phyloP scores from a whole-genome alignment of 768 basidiomycete species.

The Phaeolepiota aurea region DNA sequence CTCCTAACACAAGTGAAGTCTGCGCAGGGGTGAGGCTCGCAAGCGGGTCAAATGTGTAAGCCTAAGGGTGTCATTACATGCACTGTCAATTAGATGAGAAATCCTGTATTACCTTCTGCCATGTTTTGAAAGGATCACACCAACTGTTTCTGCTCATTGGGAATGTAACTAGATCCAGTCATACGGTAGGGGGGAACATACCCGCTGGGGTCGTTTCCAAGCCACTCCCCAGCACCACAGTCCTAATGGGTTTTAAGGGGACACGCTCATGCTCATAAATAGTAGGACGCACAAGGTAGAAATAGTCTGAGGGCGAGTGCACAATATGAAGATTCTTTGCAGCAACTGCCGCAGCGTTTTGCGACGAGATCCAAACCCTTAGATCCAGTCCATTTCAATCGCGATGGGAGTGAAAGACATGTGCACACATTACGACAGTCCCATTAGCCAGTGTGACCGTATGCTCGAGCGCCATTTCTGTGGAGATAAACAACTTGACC shows the following conservation, averaged over 20 bases:
- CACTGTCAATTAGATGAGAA: too few relatives aligned
- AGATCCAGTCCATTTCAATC: neutral
- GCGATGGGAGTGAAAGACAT: neutral
- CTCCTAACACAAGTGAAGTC: conserved; percentile 56
- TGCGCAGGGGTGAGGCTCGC: conserved; percentile 42
- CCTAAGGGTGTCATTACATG: conserved; percentile 17
- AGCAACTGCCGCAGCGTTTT: conserved; percentile 49
- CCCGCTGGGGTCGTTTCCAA: conserved; percentile 41
- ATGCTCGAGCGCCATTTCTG: conserved; percentile 61
- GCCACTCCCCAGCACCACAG: conserved; percentile 68
- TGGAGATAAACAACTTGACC: conserved; percentile 21
- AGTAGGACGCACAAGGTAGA: conserved; percentile 49
- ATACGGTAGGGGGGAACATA: conserved; percentile 11
- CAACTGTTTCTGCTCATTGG: conserved; percentile 42
- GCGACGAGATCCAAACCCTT: conserved; percentile 69
- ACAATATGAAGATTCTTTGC: conserved; percentile 54
- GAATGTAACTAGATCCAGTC: neutral
- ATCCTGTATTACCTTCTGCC: conserved; percentile 52
- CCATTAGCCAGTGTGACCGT: conserved; percentile 38
- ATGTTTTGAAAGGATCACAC: conserved; percentile 77
- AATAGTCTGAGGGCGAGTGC: conserved; percentile 66
- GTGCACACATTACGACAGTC: conserved; percentile 47
- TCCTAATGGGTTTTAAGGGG: conserved; percentile 27
- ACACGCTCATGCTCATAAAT: neutral
- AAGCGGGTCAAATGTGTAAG: conserved; percentile 68